Evolutionary conservation across 1,139 yeast species (phyloP).

Genomic region (Debaryomycetaceae sp.): DNA sequence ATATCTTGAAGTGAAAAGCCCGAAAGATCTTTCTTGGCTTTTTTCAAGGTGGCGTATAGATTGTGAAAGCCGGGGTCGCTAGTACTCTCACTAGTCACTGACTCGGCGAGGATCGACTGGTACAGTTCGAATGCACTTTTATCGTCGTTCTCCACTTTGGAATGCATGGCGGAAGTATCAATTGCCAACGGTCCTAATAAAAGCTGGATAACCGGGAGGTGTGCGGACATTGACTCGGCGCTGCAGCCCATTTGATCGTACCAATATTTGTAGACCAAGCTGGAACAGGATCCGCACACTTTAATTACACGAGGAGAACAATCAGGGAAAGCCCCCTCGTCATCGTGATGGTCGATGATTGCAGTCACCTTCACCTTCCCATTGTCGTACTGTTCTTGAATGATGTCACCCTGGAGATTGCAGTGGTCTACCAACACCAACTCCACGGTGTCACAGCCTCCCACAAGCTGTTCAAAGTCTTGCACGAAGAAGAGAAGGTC

Average conservation of each 20-base stretch:
- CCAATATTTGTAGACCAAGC: constrained; percentile 63
- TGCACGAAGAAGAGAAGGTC: constrained; percentile 53
- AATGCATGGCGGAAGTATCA: constrained; percentile 59
- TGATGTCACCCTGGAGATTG: constrained; percentile 41
- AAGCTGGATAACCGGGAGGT: constrained; percentile 32
- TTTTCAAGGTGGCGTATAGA: constrained; percentile 32
- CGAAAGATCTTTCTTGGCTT: constrained; percentile 50
- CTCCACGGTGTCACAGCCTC: constrained; percentile 9
- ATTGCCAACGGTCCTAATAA: constrained; percentile 58
- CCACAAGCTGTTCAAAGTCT: constrained; percentile 31
- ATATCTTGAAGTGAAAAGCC: constrained; percentile 53
- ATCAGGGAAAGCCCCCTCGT: constrained; percentile 40
- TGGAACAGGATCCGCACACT: constrained; percentile 67
- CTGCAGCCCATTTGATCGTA: constrained; percentile 13
- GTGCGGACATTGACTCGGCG: constrained; percentile 1
- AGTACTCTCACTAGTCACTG: not conserved
- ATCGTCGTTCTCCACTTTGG: constrained; percentile 50
- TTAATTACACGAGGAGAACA: constrained; percentile 51
- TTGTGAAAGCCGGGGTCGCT: constrained; percentile 2
- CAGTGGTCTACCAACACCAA: constrained; percentile 79
- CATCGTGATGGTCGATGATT: constrained; percentile 82
- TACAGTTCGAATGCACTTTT: constrained; percentile 29
- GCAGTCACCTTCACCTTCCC: constrained; percentile 33
- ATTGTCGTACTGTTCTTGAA: constrained; percentile 13
- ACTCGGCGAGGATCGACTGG: constrained; percentile 7